Percentiles rank a stretch among this genome's conserved stretches.
phyloP scores from a whole-genome alignment of 768 basidiomycete species.

The Xerocomellus intermedius region DNA sequence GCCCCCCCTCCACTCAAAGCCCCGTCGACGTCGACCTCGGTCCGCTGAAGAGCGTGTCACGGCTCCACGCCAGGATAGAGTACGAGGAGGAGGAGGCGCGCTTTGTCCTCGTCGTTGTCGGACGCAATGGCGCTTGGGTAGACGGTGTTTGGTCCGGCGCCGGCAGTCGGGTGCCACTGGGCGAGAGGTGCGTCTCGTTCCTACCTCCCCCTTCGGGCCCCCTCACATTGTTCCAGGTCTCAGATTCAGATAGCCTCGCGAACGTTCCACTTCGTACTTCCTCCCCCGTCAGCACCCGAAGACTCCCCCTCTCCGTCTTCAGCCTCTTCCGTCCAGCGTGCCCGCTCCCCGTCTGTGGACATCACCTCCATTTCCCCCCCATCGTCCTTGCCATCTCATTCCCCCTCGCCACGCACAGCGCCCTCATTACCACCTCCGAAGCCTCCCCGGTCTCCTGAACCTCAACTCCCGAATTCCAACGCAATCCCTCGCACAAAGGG shows the following conservation, averaged over 20 bases:
- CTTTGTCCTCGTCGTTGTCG: constrained; percentile 87
- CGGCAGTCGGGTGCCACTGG: constrained; percentile 80
- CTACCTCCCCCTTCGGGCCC: neutral
- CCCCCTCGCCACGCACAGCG: constrained; percentile 57
- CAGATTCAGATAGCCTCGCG: constrained; percentile 97
- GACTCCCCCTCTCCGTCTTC: constrained; percentile 82
- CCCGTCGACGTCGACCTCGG: constrained; percentile 91
- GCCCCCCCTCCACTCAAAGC: constrained; percentile 21
- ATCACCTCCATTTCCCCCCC: constrained; percentile 81
- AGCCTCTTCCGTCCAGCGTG: constrained; percentile 61
- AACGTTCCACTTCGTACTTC: constrained; percentile 95
- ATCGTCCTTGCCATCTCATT: constrained; percentile 75
- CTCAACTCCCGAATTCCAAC: constrained; percentile 64
- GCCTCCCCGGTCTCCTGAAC: constrained; percentile 44
- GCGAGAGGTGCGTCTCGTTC: constrained; percentile 62
- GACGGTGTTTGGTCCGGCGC: constrained; percentile 95
- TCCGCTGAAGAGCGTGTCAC: constrained; percentile 95
- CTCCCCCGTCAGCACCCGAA: constrained; percentile 78
- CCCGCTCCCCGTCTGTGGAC: constrained; percentile 79
- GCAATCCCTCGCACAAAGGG: constrained; percentile 47
- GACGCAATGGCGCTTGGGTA: constrained; percentile 98
- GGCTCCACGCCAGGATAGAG: constrained; percentile 93
- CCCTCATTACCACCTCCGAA: constrained; percentile 46
- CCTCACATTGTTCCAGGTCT: constrained; percentile 52
- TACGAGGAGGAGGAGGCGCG: constrained; percentile 88